phyloP scores from a whole-genome alignment of 2,329 filamentous ascomycete species.

The Penicillium sp. region DNA sequence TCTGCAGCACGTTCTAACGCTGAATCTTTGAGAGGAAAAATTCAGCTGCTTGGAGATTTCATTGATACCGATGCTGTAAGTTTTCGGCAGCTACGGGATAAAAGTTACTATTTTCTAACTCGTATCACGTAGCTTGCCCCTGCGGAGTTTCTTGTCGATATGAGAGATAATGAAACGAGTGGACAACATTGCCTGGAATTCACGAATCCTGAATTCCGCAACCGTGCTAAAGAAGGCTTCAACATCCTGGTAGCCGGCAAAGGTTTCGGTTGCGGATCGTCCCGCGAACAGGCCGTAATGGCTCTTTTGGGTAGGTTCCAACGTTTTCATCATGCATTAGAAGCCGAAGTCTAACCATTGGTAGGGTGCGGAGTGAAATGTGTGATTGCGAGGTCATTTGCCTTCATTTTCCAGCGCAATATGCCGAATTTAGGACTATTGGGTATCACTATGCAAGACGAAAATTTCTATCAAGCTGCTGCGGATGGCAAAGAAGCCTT shows the following conservation, averaged over 20 bases:
- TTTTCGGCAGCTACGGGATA: neutral
- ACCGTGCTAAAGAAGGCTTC: conserved; percentile 35
- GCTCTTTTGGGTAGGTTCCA: conserved; percentile 17
- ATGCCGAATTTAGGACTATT: conserved; percentile 47
- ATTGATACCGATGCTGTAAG: conserved; percentile 44
- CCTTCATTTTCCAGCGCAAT: conserved; percentile 50
- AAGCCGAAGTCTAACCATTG: too few species aligned
- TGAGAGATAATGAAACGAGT: conserved; percentile 32
- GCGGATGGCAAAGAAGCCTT: conserved; percentile 37
- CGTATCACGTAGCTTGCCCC: conserved; percentile 37
- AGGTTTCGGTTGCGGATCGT: conserved; percentile 49
- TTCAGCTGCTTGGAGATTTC: conserved; percentile 46
- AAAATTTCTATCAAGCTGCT: conserved; percentile 39
- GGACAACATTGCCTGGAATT: conserved; percentile 43
- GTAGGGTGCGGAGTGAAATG: conserved; percentile 34
- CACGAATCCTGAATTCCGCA: conserved; percentile 43
- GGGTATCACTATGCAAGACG: conserved; percentile 43
- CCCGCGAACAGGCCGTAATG: conserved; percentile 45
- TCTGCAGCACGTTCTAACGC: too few species aligned
- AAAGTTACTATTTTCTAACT: neutral
- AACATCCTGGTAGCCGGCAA: conserved; percentile 48
- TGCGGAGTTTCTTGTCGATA: conserved; percentile 36
- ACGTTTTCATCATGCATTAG: too few species aligned
- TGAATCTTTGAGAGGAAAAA: conserved; percentile 26
- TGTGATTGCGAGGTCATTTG: conserved; percentile 47